A percentile compares a stretch with the other conserved stretches of the same genome.
Conservation (phyloP, 371 early-diverging fungal genomes). For the Cokeromyces recurvatus region DNA sequence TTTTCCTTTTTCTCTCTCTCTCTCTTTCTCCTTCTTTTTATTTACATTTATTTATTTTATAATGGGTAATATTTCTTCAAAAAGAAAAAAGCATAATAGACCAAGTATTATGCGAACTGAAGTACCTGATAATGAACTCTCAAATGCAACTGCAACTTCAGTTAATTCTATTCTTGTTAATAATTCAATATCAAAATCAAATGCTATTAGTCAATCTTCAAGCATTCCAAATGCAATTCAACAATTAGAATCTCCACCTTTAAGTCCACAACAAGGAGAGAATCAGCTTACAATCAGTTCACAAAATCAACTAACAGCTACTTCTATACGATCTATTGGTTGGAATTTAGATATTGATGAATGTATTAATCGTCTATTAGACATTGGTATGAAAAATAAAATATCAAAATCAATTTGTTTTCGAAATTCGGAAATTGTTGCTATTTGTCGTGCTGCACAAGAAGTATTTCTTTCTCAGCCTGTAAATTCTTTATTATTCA, state of each 20-base stretch:
- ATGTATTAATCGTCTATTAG: conserved; percentile 77
- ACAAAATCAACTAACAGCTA: conserved; percentile 42
- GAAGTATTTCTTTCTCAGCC: conserved; percentile 93
- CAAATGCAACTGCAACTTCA: conserved; percentile 40
- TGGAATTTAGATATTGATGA: conserved; percentile 78
- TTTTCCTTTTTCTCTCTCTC: conserved; percentile 6
- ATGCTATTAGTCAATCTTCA: neutral
- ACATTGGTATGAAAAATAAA: conserved; percentile 70
- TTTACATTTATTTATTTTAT: no score
- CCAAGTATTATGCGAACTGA: conserved; percentile 40
- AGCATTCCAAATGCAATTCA: conserved; percentile 3
- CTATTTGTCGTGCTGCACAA: conserved; percentile 83
- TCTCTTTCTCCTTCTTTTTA: conserved; percentile 11
- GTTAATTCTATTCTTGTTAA: conserved; percentile 43
- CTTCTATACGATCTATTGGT: conserved; percentile 39
- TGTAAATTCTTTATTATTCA: conserved; percentile 25
- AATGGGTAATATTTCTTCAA: conserved; percentile 44
- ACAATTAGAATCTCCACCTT: conserved; percentile 1
- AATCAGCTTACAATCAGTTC: conserved; percentile 37
- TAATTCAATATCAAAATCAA: conserved; percentile 9
- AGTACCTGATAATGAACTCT: conserved; percentile 40
- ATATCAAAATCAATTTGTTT: conserved; percentile 70
- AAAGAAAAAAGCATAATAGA: conserved; percentile 36
- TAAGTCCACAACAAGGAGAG: conserved; percentile 4
- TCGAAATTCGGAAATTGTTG: conserved; percentile 85